These are phyloP conservation scores for Pisolithus tinctorius DNA, from an alignment of 768 basidiomycete genomes.

Conservation along the genomic window DNA sequence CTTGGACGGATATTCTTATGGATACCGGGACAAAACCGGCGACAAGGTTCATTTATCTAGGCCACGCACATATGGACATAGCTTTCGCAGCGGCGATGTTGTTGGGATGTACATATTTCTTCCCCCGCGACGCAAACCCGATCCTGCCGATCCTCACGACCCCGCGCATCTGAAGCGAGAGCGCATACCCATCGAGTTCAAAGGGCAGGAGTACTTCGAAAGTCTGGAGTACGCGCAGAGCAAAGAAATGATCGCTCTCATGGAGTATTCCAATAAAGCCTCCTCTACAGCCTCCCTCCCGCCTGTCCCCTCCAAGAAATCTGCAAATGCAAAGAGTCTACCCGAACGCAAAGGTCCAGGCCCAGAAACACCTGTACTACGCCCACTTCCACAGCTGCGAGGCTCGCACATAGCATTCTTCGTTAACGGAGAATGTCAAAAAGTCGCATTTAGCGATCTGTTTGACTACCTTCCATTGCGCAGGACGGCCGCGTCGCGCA, in stretches of 20 bases:
- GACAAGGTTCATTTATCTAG: constrained; percentile 86
- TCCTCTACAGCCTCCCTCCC: constrained; percentile 49
- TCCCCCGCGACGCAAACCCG: constrained; percentile 56
- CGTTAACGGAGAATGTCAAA: constrained; percentile 82
- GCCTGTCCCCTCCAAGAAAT: constrained; percentile 53
- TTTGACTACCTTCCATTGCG: constrained; percentile 87
- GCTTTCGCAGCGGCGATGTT: constrained; percentile 79
- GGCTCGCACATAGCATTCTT: constrained; percentile 83
- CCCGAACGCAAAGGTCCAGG: constrained; percentile 45
- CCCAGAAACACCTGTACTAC: constrained; percentile 36
- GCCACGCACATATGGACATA: constrained; percentile 66
- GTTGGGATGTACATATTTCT: constrained; percentile 92
- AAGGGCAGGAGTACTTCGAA: constrained; percentile 97
- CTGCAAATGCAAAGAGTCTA: constrained; percentile 58
- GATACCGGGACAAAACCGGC: constrained; percentile 84
- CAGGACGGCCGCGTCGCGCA: constrained; percentile 47
- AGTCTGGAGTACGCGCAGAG: constrained; percentile 79
- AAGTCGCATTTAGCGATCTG: constrained; percentile 78
- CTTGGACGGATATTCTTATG: constrained; percentile 91
- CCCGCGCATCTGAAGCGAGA: constrained; percentile 81
- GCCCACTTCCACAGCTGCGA: constrained; percentile 62
- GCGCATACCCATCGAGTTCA: constrained; percentile 90
- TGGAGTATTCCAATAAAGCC: constrained; percentile 67
- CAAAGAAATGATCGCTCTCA: constrained; percentile 89
- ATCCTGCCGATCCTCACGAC: constrained; percentile 62